phyloP scores from a whole-genome alignment of 768 basidiomycete genomes.

The Leccinum disarticulatum region DNA sequence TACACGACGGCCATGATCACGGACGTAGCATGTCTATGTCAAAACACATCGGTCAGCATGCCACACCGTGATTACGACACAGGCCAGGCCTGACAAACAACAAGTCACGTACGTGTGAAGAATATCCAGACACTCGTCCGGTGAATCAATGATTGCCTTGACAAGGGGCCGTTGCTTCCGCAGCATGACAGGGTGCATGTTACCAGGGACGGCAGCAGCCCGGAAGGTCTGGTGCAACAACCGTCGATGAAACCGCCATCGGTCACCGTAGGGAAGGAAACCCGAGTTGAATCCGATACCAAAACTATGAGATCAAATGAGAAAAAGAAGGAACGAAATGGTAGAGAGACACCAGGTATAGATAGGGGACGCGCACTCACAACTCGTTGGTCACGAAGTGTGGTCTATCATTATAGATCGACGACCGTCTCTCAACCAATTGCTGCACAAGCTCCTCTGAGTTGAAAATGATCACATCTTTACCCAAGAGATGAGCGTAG shows the following conservation, averaged over 20 bases:
- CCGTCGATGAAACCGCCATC: constrained; percentile 8
- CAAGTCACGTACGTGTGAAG: constrained; percentile 9
- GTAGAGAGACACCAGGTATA: background rate
- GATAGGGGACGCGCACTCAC: background rate
- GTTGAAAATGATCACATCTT: constrained; percentile 12
- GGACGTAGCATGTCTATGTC: constrained; percentile 18
- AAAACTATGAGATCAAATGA: background rate
- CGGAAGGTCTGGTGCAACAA: constrained; percentile 21
- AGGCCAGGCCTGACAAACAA: background rate
- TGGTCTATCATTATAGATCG: constrained; percentile 19
- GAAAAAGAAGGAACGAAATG: background rate
- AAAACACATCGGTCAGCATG: background rate
- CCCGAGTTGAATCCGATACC: constrained; percentile 20
- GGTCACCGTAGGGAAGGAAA: constrained; percentile 1
- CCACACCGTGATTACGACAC: background rate
- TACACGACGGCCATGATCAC: constrained; percentile 22
- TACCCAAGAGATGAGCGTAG: constrained; percentile 1
- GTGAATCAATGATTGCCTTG: constrained; percentile 1
- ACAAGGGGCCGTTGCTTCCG: constrained; percentile 12
- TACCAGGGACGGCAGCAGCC: constrained; percentile 2
- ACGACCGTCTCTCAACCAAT: constrained; percentile 18
- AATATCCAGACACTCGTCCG: constrained; percentile 2
- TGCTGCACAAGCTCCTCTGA: constrained; percentile 11
- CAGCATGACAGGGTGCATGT: constrained; percentile 8
- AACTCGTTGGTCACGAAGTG: constrained; percentile 7